Base-by-base conservation (phyloP, 495 filamentous ascomycete genomes). In the Penicillium lagena region DNA sequence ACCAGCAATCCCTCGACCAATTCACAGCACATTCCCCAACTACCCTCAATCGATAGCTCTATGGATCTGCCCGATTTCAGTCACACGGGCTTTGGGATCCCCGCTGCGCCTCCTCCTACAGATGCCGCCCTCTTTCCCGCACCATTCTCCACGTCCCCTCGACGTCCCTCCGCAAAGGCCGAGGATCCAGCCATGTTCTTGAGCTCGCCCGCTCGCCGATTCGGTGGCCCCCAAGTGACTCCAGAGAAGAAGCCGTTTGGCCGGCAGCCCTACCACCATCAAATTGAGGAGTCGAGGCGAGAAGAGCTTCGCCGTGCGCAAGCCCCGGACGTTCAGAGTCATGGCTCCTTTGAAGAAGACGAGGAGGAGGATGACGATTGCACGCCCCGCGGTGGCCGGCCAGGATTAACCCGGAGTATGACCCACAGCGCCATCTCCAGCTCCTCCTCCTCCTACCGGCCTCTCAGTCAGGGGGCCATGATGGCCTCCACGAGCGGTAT, bases 351-450 rank as follows among this genome's bases (percentile, higher is more conserved):
- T 4, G 47, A 40, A 5, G 48, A 37, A n/a, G 35, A 51, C 37
- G 65, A 72, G 5, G 60, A 66, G 7, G 68, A 72, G 29, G 69
- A 72, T 28, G 62, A 69, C 13, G 66, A 68, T 29, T 63, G 56
- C 39, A 71, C 68, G 7, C 70, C 68, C 12, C 51, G 64, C 32
- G 58, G 64, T 12, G 60, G 66, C 22, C 75, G 78, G 9, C 79
- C 80, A 7, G 72, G 70, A 0, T 52, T 87, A 33, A 76, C 77
- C 15, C 77, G 82, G 31, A 87, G 84, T 54, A 54, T 79, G 12
- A 85, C 68, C 11, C 63, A 72, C 30, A 63, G 49, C 15, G 63
- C 66, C 5, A 41, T 66, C 35, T 53, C 59, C 7, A 56, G 60
- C 33, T 52, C 56, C 12, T 22, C 22, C 22, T 22, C 22, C 4